phyloP scores from a whole-genome alignment of 2,329 filamentous ascomycete species.

The Aspergillus ochraceus region DNA sequence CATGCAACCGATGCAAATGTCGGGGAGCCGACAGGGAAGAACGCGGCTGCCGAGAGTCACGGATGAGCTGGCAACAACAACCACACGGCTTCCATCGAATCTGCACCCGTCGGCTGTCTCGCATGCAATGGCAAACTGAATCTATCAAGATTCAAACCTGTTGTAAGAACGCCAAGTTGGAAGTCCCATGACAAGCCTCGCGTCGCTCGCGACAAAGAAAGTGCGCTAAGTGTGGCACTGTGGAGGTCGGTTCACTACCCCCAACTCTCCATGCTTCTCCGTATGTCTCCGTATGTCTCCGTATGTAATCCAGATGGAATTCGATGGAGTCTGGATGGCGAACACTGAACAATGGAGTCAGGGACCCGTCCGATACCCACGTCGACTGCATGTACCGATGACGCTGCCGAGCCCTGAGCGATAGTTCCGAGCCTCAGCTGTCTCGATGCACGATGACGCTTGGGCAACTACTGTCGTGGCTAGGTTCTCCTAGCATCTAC shows the following conservation, averaged over 20 bases:
- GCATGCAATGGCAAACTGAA: not conserved
- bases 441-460: not conserved
- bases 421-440: not conserved
- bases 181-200: not conserved
- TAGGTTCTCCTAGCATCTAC: not conserved
- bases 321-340: not conserved
- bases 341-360: not conserved
- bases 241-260: not conserved
- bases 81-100: not conserved
- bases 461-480: not conserved
- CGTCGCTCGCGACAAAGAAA: not conserved
- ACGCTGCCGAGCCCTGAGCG: not conserved
- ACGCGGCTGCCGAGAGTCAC: too few species aligned
- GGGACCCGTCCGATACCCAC: not conserved
- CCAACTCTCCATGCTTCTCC: not conserved
- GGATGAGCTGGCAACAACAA: not conserved
- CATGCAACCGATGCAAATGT: not conserved
- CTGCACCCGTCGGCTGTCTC: too few species aligned
- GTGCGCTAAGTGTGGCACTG: not conserved
- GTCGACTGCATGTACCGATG: not conserved
- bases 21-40: not conserved
- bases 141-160: not conserved
- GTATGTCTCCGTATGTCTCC: not conserved
- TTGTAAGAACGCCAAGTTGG: not conserved
- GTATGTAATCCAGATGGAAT: not conserved